Evolutionary conservation across 306 rosid genomes (phyloP).

Genomic region (Cucurbita argyrosperma): DNA sequence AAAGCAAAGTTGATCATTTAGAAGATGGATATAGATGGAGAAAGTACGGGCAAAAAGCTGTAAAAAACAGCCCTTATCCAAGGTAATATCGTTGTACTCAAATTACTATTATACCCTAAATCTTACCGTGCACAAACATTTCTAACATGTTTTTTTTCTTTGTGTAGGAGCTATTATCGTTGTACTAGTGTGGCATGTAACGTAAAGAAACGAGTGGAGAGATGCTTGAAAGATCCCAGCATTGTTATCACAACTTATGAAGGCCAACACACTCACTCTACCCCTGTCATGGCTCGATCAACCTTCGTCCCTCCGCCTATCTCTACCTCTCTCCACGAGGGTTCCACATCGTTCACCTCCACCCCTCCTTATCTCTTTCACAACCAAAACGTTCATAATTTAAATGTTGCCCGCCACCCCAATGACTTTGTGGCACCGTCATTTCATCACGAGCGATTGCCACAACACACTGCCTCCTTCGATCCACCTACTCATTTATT

Average conservation of each 20-base stretch:
- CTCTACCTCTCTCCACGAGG: slow-evolving; percentile 8
- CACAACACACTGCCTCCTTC: background rate
- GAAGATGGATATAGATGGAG: slow-evolving; percentile 99
- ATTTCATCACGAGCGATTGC: slow-evolving; percentile 23
- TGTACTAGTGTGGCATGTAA: slow-evolving; percentile 76
- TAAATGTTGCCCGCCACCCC: slow-evolving; percentile 6
- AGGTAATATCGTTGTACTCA: slow-evolving; percentile 24
- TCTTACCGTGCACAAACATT: background rate
- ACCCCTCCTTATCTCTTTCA: slow-evolving; percentile 5
- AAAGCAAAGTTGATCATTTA: slow-evolving; percentile 93
- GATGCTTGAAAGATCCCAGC: slow-evolving; percentile 61
- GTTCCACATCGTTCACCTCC: slow-evolving; percentile 16
- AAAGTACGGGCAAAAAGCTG: slow-evolving; percentile 97
- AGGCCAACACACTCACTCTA: slow-evolving; percentile 76
- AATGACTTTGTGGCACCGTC: background rate
- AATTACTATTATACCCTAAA: background rate
- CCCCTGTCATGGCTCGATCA: slow-evolving; percentile 54
- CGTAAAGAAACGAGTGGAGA: slow-evolving; percentile 87
- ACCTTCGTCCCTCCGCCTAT: slow-evolving; percentile 15
- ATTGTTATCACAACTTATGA: slow-evolving; percentile 83
- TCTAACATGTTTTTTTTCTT: background rate
- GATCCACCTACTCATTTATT: slow-evolving; percentile 9
- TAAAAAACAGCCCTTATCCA: slow-evolving; percentile 87
- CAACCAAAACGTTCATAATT: background rate
- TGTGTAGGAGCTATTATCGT: slow-evolving; percentile 79